Conservation (phyloP, 2,329 filamentous ascomycete genomes). For the Pezicula neosporulosa region DNA sequence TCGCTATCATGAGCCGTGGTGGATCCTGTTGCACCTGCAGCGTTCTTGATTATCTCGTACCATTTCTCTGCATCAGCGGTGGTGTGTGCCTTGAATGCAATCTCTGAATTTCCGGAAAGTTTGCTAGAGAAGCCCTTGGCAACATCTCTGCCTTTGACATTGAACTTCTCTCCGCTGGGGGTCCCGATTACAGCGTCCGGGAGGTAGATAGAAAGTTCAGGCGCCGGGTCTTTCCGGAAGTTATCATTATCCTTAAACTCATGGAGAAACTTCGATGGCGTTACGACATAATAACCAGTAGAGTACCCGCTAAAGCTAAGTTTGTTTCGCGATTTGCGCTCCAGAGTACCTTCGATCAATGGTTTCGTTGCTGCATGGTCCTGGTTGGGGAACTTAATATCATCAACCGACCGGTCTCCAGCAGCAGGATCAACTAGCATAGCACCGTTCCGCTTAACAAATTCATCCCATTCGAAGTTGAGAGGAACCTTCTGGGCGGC, state of each 20-base stretch:
- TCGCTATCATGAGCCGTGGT: slow-evolving; percentile 10
- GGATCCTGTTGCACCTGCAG: slow-evolving; percentile 15
- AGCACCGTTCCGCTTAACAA: slow-evolving; percentile 66
- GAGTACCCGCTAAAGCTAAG: slow-evolving; percentile 71
- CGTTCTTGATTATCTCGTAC: slow-evolving; percentile 63
- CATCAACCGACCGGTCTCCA: slow-evolving; percentile 68
- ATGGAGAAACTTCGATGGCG: slow-evolving; percentile 83
- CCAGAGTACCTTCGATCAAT: slow-evolving; percentile 81
- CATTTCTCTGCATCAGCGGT: slow-evolving; percentile 78
- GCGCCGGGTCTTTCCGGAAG: slow-evolving; percentile 65
- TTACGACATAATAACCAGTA: slow-evolving; percentile 85
- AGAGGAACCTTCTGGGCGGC: slow-evolving; percentile 72
- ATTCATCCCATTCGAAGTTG: slow-evolving; percentile 91
- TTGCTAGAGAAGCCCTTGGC: slow-evolving; percentile 78
- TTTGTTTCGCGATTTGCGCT: slow-evolving; percentile 88
- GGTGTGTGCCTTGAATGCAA: slow-evolving; percentile 84
- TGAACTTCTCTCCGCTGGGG: slow-evolving; percentile 79
- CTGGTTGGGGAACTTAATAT: slow-evolving; percentile 85
- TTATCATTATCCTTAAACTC: slow-evolving; percentile 94
- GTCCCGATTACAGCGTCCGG: slow-evolving; percentile 80
- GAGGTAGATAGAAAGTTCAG: slow-evolving; percentile 87
- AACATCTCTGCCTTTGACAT: slow-evolving; percentile 90
- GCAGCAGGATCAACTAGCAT: slow-evolving; percentile 76
- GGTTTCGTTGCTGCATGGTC: slow-evolving; percentile 75
- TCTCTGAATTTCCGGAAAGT: slow-evolving; percentile 74